Evolutionary conservation across 2,329 filamentous ascomycete species (phyloP), one percentile per base, ranked within the genome.

Genomic region (Colletotrichum sp.): DNA sequence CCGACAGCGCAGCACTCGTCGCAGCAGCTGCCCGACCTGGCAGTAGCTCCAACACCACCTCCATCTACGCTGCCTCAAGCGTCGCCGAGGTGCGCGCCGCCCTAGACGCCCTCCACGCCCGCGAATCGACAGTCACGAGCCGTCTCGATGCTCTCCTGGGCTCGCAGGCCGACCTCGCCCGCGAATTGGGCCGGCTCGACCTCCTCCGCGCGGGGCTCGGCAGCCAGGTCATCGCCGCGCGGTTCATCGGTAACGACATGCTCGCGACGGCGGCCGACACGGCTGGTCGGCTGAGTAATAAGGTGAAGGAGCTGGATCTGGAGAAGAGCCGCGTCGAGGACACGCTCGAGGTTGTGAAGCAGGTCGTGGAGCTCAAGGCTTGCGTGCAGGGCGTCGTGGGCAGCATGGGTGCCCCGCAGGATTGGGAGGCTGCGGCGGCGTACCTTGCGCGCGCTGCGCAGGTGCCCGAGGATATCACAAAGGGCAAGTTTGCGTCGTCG

Each of bases 361-460:
- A 98, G 86, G 96, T 99, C 16, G 94, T 95, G 7, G 97, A 99
- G 88, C 93, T 99, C 78, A 98, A 98, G 86, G 95, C 97, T 10
- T 99, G 97, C 83, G 95, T 98, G 43, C 92, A 98, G 76, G 97
- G 97, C 58, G 96, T 98, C 13, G 93, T 96, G 30, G 97, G 96
- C 21, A 97, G 95, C 75, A 99, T 99, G 97, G 97, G 96, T 38
- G 96, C 96, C 6, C 95, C 97, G 56, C 97, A 99, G 84, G 97
- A 99, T 86, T 99, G 97, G 97, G 97, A 99, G 85, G 97, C 95
- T 5, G 97, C 97, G 5, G 97, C 97, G 3, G 94, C 91, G 62
- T 98, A 98, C 84, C 90, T 99, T 74, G 92, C 94, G 77, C 92
- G 96, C 60, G 96, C 97, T 8, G 93, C 93, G 76, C 93, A 94